A percentile compares a stretch with the other conserved stretches of the same genome.
Evolutionary conservation across 441 rosid genomes (phyloP).

Genomic region (Pelargonium citronellum): DNA sequence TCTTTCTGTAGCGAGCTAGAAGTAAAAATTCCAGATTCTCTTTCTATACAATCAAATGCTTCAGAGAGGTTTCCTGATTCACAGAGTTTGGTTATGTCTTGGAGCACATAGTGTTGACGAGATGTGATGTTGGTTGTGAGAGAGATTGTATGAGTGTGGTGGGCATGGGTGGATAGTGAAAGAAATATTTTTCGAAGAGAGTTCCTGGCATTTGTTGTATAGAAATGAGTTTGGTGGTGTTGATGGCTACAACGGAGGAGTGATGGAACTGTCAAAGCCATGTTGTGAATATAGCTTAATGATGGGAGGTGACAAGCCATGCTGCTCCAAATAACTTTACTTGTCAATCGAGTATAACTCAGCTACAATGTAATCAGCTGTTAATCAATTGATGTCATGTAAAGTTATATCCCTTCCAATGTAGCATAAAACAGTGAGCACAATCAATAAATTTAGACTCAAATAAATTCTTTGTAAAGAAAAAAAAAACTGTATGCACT

Average conservation of each 20-base stretch:
- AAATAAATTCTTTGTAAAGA: no score
- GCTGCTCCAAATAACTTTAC: neutral
- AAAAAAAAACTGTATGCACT: no score
- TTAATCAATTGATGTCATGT: neutral
- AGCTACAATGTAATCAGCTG: neutral
- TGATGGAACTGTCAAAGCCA: neutral
- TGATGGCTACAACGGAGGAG: neutral
- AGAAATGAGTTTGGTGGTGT: neutral
- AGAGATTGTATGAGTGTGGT: conserved; percentile 6
- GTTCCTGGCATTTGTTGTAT: neutral
- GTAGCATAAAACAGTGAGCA: neutral
- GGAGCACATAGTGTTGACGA: conserved; percentile 23
- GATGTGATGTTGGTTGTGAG: conserved; percentile 10
- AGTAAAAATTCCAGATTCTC: conserved; percentile 16
- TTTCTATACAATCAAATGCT: conserved; percentile 33
- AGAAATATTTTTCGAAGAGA: conserved; percentile 18
- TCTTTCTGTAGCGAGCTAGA: conserved; percentile 30
- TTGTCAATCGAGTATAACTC: neutral
- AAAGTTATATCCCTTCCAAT: neutral
- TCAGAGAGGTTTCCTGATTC: conserved; percentile 34
- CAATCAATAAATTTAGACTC: neutral
- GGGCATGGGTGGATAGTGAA: conserved; percentile 19
- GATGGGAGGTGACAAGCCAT: conserved; percentile 2
- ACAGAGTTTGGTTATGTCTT: conserved; percentile 35
- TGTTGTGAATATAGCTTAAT: neutral